phyloP scores from a whole-genome alignment of 768 basidiomycete species.

The Termitomyces sp. region DNA sequence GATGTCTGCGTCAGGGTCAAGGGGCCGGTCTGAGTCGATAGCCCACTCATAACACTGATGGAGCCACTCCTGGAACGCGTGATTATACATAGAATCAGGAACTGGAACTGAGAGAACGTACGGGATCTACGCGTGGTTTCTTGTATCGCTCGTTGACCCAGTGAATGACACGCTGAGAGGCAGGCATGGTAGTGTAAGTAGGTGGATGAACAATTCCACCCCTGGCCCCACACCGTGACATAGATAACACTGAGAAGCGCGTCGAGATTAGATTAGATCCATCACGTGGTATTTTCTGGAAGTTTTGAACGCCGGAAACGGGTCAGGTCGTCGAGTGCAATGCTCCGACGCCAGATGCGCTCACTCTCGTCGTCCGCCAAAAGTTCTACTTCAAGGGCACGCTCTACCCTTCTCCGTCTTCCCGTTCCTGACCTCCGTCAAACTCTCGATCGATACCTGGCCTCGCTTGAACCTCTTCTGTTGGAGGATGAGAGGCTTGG shows the following conservation, averaged over 20 bases:
- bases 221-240: background rate
- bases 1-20: conserved; percentile 46
- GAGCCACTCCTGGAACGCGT: conserved; percentile 63
- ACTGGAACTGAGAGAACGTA: conserved; percentile 23
- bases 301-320: background rate
- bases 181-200: conserved; percentile 22
- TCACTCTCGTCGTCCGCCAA: conserved; percentile 15
- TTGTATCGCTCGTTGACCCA: conserved; percentile 58
- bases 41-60: conserved; percentile 70
- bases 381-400: background rate
- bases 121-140: conserved; percentile 62
- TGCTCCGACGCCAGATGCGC: conserved; percentile 19
- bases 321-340: conserved; percentile 1
- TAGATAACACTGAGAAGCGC: conserved; percentile 7
- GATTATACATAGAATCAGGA: background rate
- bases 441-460: conserved; percentile 75
- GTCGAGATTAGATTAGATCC: conserved; percentile 26
- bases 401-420: conserved; percentile 50
- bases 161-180: conserved; percentile 33
- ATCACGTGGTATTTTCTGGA: conserved; percentile 17
- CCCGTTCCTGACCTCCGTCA: conserved; percentile 78
- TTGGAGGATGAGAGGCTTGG: conserved; percentile 67
- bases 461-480: conserved; percentile 75
- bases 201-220: too few species aligned
- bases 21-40: conserved; percentile 34